Base-by-base conservation (phyloP, 148 eudicot species). In the Vaccinium darrowii region DNA sequence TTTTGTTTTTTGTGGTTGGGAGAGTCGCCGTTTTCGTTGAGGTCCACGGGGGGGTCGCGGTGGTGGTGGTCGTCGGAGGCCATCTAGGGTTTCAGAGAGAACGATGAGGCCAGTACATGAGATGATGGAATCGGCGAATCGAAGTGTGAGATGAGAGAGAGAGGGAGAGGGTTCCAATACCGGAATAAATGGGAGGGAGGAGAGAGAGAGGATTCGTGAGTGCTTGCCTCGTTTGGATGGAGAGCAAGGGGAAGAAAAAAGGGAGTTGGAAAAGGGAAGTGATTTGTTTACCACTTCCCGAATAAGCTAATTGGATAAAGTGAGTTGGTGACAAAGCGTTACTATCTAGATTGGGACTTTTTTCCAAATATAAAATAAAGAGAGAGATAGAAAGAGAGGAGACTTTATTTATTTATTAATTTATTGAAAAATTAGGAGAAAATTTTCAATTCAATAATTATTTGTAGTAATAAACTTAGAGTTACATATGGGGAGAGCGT, bases 21-120 rank as follows among this genome's bases (percentile, higher is more conserved):
- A 89, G 39, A 4, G 75, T 51, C 81, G 87, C 91, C 88, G 88
- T 88, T 90, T 27, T 67, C 65, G 65, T 67, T 56, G 78, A 62
- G 78, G 78, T 71, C 84, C 7, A 67, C 19, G 50, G 19, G 36
- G 71, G 0, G 47, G 76, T 58, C 53, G 49, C 15, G 47, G 84
- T 0, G 30, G 9, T 18, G 52, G 69, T 21, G n/a, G 72, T 73
- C 79, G 72, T 73, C 79, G 71, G 69, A 79, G 13, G 67, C 71
- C 71, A 58, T 80, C 71, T 71, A 51, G 78, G 69, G 84, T 49
- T n/a, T 18, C 33, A 18, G 13, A 27, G 23, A 13, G 0, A 52
- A 73, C 53, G 36, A 1, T 3, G 30, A 33, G 84, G 30, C 13
- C 13, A 21, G 33, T 30, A 21, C 77, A 72, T 72, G 79, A 25